Conservation (phyloP, 1,284 basidiomycete genomes). For the Cutaneotrichosporon cutaneum region DNA sequence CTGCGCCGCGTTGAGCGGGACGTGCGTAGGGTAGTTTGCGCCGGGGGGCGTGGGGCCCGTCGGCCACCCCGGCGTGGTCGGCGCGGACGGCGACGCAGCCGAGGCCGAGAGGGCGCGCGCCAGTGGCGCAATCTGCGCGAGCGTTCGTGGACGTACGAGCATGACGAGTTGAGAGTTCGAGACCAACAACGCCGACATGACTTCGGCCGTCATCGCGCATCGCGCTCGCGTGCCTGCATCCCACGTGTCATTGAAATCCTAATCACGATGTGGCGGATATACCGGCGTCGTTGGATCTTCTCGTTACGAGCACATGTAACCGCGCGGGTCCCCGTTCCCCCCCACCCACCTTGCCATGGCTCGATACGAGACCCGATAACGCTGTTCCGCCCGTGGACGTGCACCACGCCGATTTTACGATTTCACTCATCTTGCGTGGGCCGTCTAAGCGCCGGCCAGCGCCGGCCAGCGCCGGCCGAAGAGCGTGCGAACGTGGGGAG, state of each 20-base stretch:
- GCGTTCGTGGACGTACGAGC: background rate
- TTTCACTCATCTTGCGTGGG: background rate
- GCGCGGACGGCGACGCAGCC: background rate
- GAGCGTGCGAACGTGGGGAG: too few relatives aligned
- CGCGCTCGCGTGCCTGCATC: background rate
- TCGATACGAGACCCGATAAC: constrained; percentile 7
- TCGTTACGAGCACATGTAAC: constrained; percentile 6
- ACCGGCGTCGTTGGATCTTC: background rate
- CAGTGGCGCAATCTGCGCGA: background rate
- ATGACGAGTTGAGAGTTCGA: background rate
- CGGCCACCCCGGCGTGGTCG: constrained; percentile 1
- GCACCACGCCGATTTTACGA: background rate
- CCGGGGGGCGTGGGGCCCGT: background rate
- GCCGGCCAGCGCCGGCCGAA: too few relatives aligned
- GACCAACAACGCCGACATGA: background rate
- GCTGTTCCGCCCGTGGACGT: background rate
- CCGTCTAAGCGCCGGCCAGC: background rate
- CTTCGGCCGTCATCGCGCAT: background rate
- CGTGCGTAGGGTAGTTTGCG: constrained; percentile 65
- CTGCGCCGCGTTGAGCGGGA: constrained; percentile 76
- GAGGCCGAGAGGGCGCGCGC: background rate
- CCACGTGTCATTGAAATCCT: background rate
- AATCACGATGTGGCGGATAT: background rate
- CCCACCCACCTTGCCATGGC: background rate
- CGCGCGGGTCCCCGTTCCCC: background rate